Conservation (phyloP, 768 basidiomycete genomes). For the Pleurotus pulmonarius region DNA sequence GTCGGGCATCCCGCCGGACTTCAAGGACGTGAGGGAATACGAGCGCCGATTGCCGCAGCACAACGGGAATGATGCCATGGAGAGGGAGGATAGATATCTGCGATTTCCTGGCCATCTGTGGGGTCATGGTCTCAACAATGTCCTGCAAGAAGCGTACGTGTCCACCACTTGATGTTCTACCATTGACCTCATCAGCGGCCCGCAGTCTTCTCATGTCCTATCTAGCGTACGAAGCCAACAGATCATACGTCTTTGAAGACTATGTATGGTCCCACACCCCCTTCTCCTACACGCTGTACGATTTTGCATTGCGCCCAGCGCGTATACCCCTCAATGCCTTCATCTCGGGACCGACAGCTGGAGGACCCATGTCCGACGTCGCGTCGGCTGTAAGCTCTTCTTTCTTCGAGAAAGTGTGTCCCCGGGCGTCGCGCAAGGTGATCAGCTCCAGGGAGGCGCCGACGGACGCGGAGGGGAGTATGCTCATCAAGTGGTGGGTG, state of each 20-base stretch:
- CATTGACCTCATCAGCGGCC: background rate
- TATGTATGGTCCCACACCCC: constrained; percentile 57
- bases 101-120: constrained; percentile 53
- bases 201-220: constrained; percentile 48
- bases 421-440: constrained; percentile 26
- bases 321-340: constrained; percentile 58
- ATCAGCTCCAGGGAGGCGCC: constrained; percentile 33
- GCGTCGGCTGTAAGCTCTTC: constrained; percentile 40
- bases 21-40: constrained; percentile 28
- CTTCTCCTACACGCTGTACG: constrained; percentile 51
- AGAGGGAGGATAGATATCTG: constrained; percentile 29
- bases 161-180: constrained; percentile 1
- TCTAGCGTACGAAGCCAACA: constrained; percentile 43
- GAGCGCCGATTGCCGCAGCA: constrained; percentile 37
- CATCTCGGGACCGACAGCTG: constrained; percentile 52
- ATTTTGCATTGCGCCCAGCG: constrained; percentile 46
- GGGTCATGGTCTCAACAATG: constrained; percentile 61
- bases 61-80: constrained; percentile 14
- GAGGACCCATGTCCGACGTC: constrained; percentile 30
- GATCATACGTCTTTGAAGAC: constrained; percentile 62
- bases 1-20: constrained; percentile 37
- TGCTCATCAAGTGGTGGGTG: constrained; percentile 50
- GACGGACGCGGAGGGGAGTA: constrained; percentile 32
- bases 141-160: constrained; percentile 59
- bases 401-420: constrained; percentile 48